These are phyloP conservation scores for Ceratocystis ficicola DNA, from an alignment of 2,329 filamentous ascomycete genomes.

Conservation along the genomic window DNA sequence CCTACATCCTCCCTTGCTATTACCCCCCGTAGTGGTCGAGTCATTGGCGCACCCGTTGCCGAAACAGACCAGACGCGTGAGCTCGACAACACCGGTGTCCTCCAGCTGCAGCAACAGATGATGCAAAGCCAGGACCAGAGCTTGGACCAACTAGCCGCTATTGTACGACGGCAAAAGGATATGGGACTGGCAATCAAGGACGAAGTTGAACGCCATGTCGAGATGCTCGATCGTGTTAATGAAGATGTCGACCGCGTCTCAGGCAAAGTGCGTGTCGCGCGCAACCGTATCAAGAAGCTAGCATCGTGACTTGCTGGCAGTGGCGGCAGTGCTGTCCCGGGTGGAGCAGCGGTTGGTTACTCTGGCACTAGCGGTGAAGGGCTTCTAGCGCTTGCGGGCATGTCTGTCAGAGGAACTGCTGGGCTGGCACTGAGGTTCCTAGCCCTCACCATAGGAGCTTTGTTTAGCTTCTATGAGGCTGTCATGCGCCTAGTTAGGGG, in stretches of 20 bases:
- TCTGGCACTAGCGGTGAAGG: neutral
- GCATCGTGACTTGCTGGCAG: slow-evolving; percentile 28
- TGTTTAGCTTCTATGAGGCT: slow-evolving; percentile 21
- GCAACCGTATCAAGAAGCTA: slow-evolving; percentile 57
- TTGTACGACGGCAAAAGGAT: slow-evolving; percentile 61
- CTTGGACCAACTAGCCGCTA: slow-evolving; percentile 53
- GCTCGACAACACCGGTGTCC: slow-evolving; percentile 60
- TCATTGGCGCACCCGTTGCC: slow-evolving; percentile 58
- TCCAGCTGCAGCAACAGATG: slow-evolving; percentile 61
- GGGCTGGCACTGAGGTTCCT: slow-evolving; percentile 20
- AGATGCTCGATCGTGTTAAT: slow-evolving; percentile 55
- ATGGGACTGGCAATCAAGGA: slow-evolving; percentile 66
- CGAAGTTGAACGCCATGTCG: slow-evolving; percentile 59
- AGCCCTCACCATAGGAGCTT: slow-evolving; percentile 19
- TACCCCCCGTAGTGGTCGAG: slow-evolving; percentile 37
- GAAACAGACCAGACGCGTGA: slow-evolving; percentile 69
- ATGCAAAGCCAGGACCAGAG: slow-evolving; percentile 65
- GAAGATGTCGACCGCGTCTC: slow-evolving; percentile 53
- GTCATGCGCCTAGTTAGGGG: slow-evolving; percentile 19
- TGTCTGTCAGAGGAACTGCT: slow-evolving; percentile 8
- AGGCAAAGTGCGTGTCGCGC: slow-evolving; percentile 61
- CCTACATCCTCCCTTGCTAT: slow-evolving; percentile 25
- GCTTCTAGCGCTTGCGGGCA: slow-evolving; percentile 11
- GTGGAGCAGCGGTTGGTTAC: slow-evolving; percentile 4
- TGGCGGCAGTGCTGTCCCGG: slow-evolving; percentile 14